These are phyloP conservation scores for Protoeuglena noctilucae DNA, from an alignment of 139 green algal genomes.

Conservation along the genomic window DNA sequence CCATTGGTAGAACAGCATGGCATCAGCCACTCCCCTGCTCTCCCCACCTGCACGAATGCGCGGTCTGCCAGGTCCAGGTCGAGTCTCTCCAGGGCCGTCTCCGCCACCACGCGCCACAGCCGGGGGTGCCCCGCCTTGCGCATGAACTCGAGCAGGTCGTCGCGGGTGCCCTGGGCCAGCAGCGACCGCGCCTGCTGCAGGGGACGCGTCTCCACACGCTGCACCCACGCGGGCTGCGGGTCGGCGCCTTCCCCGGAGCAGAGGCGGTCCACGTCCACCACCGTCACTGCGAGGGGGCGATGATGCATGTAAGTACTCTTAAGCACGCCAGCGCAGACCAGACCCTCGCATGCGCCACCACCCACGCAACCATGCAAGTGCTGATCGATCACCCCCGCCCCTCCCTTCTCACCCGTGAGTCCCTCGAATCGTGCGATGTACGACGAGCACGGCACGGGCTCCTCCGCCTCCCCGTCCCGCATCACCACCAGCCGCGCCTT, in stretches of 20 bases:
- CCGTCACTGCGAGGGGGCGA: not conserved
- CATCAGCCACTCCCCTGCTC: not conserved
- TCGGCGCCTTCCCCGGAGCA: too few relatives aligned
- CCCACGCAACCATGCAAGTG: not conserved
- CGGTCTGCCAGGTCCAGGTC: conserved; percentile 55
- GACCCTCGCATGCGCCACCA: too few relatives aligned
- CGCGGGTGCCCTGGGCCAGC: conserved; percentile 25
- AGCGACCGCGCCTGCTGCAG: conserved; percentile 41
- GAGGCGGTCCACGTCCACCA: conserved; percentile 42
- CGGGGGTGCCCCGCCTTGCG: conserved; percentile 38
- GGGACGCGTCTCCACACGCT: conserved; percentile 41
- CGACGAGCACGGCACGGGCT: conserved; percentile 53
- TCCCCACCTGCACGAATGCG: conserved; percentile 29
- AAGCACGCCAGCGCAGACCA: too few relatives aligned
- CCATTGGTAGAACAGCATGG: too few relatives aligned
- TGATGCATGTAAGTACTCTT: too few relatives aligned
- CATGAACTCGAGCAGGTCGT: conserved; percentile 46
- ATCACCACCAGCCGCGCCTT: conserved; percentile 68
- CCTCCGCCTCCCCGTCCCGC: conserved; percentile 48
- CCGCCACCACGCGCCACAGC: conserved; percentile 61
- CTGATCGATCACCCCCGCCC: not conserved
- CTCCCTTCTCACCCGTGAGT: not conserved
- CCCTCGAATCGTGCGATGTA: conserved; percentile 5
- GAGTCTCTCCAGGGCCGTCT: conserved; percentile 45
- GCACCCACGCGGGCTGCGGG: conserved; percentile 37